Percentiles rank a stretch among this genome's conserved stretches.
These are phyloP conservation scores for Alternaria burnsii DNA, from an alignment of 2,329 filamentous ascomycete species.

Conservation along the genomic window DNA sequence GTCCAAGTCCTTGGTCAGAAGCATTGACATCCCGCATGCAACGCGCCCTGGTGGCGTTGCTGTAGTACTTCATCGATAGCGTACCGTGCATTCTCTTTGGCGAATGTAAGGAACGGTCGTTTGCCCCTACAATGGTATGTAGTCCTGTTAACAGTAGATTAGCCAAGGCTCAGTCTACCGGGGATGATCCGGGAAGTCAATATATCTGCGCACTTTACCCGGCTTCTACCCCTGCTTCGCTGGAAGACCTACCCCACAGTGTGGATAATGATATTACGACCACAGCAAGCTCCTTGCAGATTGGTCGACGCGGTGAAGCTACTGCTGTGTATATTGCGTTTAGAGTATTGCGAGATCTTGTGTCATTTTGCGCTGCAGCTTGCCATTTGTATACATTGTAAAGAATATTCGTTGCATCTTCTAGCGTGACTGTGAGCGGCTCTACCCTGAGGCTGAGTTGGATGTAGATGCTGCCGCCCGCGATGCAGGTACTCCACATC, in stretches of 20 bases:
- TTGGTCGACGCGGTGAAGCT: constrained; percentile 13
- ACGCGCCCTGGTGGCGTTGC: constrained; percentile 4
- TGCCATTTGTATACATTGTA: constrained; percentile 19
- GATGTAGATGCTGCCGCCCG: background rate
- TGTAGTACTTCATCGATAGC: constrained; percentile 5
- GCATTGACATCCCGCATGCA: constrained; percentile 12
- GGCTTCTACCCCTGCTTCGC: constrained; percentile 16
- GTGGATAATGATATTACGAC: constrained; percentile 6
- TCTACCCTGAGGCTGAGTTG: constrained; percentile 25
- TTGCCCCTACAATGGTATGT: constrained; percentile 13
- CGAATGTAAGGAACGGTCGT: constrained; percentile 15
- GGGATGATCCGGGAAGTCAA: constrained; percentile 11
- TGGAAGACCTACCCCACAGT: constrained; percentile 10
- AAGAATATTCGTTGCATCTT: constrained; percentile 27
- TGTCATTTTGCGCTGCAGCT: constrained; percentile 15
- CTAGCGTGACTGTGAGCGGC: constrained; percentile 18
- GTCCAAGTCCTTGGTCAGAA: constrained; percentile 17
- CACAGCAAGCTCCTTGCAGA: background rate
- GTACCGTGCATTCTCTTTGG: background rate
- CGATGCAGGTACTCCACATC: background rate
- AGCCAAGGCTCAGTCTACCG: constrained; percentile 22
- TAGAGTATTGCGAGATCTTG: constrained; percentile 11
- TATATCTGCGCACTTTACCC: constrained; percentile 27
- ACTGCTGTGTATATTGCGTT: constrained; percentile 19
- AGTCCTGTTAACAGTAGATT: constrained; percentile 21